Evolutionary conservation across 2,329 filamentous ascomycete species (phyloP), one percentile per base, ranked within the genome.

Genomic region (Monascus ruber): DNA sequence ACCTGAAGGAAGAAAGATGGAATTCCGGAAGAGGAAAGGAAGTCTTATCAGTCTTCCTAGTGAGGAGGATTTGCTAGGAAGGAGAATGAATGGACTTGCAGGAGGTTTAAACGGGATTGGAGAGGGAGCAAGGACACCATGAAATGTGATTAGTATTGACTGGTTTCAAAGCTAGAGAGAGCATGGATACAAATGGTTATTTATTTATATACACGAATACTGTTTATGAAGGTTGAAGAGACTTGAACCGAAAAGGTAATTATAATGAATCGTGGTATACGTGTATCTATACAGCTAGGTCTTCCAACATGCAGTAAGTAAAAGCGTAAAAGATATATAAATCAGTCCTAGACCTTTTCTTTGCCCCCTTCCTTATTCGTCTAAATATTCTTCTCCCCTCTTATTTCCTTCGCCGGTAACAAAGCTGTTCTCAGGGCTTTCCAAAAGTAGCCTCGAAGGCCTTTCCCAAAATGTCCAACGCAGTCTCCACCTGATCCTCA

Each of bases 401-500:
- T 2, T 17, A 17, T 17, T 17, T 17, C 17, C 17, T 17, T 17
- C 17, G 17, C 3, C 17, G 3, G 17, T 17, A 17, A 17, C 17
- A 17, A 17, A 17, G 17, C 17, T 17, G 17, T 17, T 17, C 17
- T 17, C 17, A 17, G 17, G 17, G 17, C 17, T 17, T 17, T 17
- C 52, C 50, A 57, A 74, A 71, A 3, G 78, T 73, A 31, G 65
- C 72, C 31, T 67, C 63, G 64, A 82, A 74, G 4, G 77, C 73
- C 50, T 85, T 73, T 48, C 81, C 82, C 43, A 96, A 59, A 38
- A 94, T 87, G 33, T 68, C 66, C 60, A 95, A 66, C 0, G 85
- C 87, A 47, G 82, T 71, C 49, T 79, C 70, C 48, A 96, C 91
- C 72, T 95, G 84, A 25, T 74, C 76, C 50, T 85, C 79, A 1